phyloP scores from a whole-genome alignment of 1,284 basidiomycete genomes.

The Erythrobasidium hasegawianum region DNA sequence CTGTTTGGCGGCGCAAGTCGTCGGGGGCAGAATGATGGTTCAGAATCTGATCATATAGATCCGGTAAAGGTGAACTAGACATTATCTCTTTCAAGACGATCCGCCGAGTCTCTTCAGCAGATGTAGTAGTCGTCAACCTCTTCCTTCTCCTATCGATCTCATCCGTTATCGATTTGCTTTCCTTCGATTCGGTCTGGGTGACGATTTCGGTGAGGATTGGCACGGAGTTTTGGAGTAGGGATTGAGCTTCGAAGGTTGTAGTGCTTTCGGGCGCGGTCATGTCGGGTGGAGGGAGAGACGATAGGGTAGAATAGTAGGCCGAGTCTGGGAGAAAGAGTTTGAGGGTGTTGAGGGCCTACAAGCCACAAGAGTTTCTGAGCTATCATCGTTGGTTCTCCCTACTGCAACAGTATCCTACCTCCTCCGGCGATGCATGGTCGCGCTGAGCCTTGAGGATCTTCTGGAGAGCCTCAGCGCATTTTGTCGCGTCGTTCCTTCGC shows the following conservation, averaged over 20 bases:
- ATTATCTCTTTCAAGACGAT: slow-evolving; percentile 46
- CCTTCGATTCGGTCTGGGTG: slow-evolving; percentile 59
- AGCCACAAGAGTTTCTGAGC: too few relatives aligned
- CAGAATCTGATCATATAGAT: slow-evolving; percentile 66
- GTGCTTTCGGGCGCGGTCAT: slow-evolving; percentile 63
- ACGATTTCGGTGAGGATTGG: slow-evolving; percentile 67
- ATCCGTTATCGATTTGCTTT: slow-evolving; percentile 57
- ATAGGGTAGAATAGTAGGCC: slow-evolving; percentile 62
- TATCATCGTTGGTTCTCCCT: too few relatives aligned
- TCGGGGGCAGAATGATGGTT: slow-evolving; percentile 72
- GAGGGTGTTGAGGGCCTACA: slow-evolving; percentile 69
- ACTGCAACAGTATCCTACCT: too few relatives aligned
- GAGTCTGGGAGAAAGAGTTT: slow-evolving; percentile 72
- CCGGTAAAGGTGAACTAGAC: slow-evolving; percentile 40
- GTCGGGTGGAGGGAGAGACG: slow-evolving; percentile 67
- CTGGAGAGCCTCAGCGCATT: slow-evolving; percentile 74
- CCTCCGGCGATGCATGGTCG: slow-evolving; percentile 59
- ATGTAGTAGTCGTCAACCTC: slow-evolving; percentile 58
- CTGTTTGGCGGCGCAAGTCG: slow-evolving; percentile 63
- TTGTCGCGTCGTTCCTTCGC: slow-evolving; percentile 73
- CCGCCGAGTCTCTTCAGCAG: slow-evolving; percentile 44
- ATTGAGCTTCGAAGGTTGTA: slow-evolving; percentile 56
- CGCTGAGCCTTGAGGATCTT: slow-evolving; percentile 66
- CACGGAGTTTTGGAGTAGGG: slow-evolving; percentile 65
- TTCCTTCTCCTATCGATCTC: slow-evolving; percentile 73